Evolutionary conservation across 2,329 filamentous ascomycete species (phyloP).

Genomic region (Venturia oleaginea): DNA sequence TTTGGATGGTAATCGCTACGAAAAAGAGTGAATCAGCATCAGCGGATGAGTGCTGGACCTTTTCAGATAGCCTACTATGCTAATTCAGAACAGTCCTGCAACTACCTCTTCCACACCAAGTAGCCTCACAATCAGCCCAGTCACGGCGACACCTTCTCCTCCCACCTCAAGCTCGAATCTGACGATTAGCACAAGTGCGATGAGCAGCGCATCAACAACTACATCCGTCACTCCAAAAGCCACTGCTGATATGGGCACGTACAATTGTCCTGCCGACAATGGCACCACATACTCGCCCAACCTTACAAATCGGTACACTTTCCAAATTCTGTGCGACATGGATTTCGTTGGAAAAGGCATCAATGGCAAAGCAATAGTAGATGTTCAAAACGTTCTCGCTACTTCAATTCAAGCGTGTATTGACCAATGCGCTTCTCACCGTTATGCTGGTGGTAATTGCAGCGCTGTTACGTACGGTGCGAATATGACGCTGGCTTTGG

Average conservation of each 20-base stretch:
- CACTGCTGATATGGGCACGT: background rate
- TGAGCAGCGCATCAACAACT: background rate
- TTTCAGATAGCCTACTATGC: background rate
- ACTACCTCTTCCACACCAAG: background rate
- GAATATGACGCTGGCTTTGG: background rate
- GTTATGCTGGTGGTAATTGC: background rate
- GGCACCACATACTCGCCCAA: background rate
- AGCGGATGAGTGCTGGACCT: background rate
- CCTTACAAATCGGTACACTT: background rate
- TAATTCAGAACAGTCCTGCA: background rate
- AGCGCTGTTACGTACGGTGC: background rate
- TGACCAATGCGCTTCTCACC: background rate
- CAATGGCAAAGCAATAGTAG: background rate
- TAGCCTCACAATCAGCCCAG: background rate
- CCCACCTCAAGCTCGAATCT: background rate
- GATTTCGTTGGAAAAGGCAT: background rate
- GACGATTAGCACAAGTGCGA: background rate
- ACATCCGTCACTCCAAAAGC: background rate
- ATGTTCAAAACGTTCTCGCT: background rate
- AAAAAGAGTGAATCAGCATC: background rate
- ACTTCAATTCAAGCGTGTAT: background rate
- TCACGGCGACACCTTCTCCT: background rate
- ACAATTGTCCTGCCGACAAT: background rate
- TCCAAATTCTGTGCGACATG: background rate
- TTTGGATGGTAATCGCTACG: background rate